A percentile compares a stretch with the other conserved stretches of the same genome.
Evolutionary conservation across 1,284 basidiomycete species (phyloP).

Genomic region (Cystobasidiaceae sp.): DNA sequence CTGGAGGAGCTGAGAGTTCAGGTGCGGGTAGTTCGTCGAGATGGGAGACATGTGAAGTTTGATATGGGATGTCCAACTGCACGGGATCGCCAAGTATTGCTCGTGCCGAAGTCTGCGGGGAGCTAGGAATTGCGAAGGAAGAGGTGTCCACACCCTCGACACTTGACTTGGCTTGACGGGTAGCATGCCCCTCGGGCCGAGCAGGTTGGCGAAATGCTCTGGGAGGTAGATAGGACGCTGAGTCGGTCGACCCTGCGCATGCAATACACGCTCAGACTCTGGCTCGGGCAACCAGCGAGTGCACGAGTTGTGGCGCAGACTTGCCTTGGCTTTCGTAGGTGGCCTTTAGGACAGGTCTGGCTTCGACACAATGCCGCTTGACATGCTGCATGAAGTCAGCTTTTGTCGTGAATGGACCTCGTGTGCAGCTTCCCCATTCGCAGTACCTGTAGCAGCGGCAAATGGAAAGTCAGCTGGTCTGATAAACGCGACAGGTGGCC

Average conservation of each 20-base stretch:
- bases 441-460: neutral
- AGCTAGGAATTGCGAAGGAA: neutral
- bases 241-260: neutral
- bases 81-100: no score
- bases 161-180: neutral
- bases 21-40: slow-evolving; percentile 21
- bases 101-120: no score
- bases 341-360: neutral
- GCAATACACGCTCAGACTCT: no score
- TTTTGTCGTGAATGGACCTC: neutral
- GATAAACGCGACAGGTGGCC: neutral
- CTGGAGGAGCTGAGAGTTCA: slow-evolving; percentile 23
- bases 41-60: no score
- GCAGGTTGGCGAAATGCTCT: no score
- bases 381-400: neutral
- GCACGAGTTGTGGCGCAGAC: neutral
- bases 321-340: slow-evolving; percentile 16
- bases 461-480: neutral
- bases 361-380: slow-evolving; percentile 2
- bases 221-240: neutral
- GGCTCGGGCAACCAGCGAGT: no score
- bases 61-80: no score
- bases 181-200: no score
- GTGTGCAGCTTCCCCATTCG: neutral
- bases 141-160: neutral